Evolutionary conservation across 2,329 filamentous ascomycete genomes (phyloP).

Genomic region (Parastagonospora nodorum): DNA sequence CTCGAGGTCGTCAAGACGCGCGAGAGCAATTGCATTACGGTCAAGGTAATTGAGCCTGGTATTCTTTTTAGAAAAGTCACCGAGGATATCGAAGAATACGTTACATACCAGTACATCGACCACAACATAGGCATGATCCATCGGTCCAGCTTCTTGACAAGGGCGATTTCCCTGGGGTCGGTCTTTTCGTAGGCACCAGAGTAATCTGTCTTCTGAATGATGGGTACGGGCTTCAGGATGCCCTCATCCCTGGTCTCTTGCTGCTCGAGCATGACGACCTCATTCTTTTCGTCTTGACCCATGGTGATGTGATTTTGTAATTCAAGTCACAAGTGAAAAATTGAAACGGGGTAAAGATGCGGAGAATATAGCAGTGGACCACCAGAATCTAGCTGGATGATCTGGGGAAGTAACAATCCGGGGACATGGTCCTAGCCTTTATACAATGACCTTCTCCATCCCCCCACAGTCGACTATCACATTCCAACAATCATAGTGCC

Average conservation of each 20-base stretch:
- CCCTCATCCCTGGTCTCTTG: constrained; percentile 27
- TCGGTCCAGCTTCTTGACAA: constrained; percentile 39
- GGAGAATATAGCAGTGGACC: constrained; percentile 19
- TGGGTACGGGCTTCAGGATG: constrained; percentile 27
- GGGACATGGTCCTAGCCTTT: constrained; percentile 24
- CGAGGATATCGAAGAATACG: not conserved
- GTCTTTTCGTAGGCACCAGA: constrained; percentile 44
- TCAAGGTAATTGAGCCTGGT: constrained; percentile 40
- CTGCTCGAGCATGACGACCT: constrained; percentile 34
- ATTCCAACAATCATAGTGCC: constrained; percentile 5
- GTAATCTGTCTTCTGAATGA: constrained; percentile 36
- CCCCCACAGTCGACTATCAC: constrained; percentile 1
- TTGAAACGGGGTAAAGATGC: constrained; percentile 4
- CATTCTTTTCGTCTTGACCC: constrained; percentile 27
- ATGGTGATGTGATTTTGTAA: constrained; percentile 14
- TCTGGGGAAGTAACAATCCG: constrained; percentile 29
- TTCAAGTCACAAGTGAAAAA: not conserved
- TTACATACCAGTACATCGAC: constrained; percentile 21
- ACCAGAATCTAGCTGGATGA: constrained; percentile 25
- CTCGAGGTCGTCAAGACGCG: constrained; percentile 65
- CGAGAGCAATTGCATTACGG: constrained; percentile 68
- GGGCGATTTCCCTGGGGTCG: constrained; percentile 39
- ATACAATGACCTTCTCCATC: constrained; percentile 14
- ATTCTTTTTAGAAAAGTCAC: not conserved
- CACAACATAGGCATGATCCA: constrained; percentile 36